Conservation (phyloP, 768 basidiomycete species). For the Tylopilus sp. region DNA sequence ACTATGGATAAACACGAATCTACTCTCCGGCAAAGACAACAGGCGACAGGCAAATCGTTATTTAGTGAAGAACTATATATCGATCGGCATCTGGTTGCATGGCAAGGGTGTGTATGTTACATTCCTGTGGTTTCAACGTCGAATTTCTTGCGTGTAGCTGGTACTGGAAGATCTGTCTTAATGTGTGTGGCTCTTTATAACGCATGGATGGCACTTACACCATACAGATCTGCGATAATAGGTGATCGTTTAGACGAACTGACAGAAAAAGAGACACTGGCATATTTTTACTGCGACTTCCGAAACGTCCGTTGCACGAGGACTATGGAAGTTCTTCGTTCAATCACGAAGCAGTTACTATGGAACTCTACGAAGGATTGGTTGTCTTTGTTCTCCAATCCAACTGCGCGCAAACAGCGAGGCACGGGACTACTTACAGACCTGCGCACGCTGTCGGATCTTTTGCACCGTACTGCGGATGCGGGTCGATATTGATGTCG, state of each 20-base stretch:
- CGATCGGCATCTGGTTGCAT: slow-evolving; percentile 9
- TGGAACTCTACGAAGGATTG: background rate
- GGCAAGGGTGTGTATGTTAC: background rate
- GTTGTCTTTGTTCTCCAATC: background rate
- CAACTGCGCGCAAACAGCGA: background rate
- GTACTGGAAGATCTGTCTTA: background rate
- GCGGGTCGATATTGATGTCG: no score
- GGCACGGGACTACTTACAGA: background rate
- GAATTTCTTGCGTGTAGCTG: background rate
- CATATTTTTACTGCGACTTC: background rate
- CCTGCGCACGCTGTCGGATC: background rate
- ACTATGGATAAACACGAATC: background rate
- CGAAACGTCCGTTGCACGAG: background rate
- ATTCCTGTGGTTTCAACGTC: background rate
- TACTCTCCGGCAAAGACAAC: background rate
- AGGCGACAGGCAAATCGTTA: background rate
- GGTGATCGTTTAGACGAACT: background rate
- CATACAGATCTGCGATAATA: background rate
- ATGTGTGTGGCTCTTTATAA: background rate
- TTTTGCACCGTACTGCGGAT: background rate
- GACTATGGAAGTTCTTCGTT: background rate
- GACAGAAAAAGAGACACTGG: background rate
- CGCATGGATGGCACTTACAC: background rate
- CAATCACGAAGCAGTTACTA: background rate
- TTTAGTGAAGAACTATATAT: background rate